Evolutionary conservation across 1,139 yeast genomes (phyloP).

Genomic region (Pichia sp.): DNA sequence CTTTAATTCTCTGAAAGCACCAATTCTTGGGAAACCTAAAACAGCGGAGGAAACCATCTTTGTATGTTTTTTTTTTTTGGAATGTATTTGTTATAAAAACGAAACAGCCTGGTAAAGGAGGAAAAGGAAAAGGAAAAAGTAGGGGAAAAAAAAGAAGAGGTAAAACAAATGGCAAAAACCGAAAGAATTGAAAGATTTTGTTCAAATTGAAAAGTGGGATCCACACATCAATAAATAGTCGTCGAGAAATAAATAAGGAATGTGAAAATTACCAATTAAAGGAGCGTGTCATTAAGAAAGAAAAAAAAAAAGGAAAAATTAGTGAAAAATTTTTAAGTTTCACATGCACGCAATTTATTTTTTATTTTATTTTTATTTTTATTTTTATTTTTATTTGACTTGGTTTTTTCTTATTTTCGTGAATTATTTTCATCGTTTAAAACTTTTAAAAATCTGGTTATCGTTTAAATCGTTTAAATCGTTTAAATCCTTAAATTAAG

Average conservation of each 20-base stretch:
- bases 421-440: no score
- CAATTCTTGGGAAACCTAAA: constrained; percentile 99
- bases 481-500: no score
- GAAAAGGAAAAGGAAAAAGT: constrained; percentile 1
- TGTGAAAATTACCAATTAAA: not conserved
- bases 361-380: no score
- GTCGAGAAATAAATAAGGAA: not conserved
- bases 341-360: not conserved
- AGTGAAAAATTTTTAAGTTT: not conserved
- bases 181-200: not conserved
- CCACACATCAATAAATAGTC: not conserved
- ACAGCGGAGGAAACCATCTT: constrained; percentile 93
- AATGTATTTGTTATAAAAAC: not conserved
- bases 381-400: no score
- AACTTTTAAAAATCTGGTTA: no score
- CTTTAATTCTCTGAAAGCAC: constrained; percentile 98
- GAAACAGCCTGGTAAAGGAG: not conserved
- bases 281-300: not conserved
- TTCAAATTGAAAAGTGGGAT: no score
- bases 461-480: no score
- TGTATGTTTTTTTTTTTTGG: not conserved
- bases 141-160: not conserved
- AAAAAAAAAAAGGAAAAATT: not conserved
- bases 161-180: not conserved
- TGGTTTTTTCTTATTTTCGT: no score